Conservation (phyloP, 208 protist species). For the Acanthamoeba culbertsoni region DNA sequence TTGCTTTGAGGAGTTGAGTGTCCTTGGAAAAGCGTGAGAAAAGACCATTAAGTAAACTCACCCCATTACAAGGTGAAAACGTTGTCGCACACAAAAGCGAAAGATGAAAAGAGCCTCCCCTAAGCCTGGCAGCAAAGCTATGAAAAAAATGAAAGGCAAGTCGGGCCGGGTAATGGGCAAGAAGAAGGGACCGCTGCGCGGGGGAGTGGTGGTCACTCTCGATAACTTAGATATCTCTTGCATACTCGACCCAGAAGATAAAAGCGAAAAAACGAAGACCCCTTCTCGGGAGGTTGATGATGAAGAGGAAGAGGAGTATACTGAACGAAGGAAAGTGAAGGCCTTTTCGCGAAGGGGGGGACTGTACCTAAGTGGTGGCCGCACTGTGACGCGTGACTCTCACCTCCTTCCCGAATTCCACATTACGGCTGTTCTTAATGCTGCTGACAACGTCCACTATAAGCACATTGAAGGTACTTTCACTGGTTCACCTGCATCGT, state of each 20-base stretch:
- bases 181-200: not conserved
- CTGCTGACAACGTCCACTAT: slow-evolving; percentile 1
- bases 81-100: not conserved
- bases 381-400: slow-evolving; percentile 2
- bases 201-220: not conserved
- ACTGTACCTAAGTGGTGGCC: slow-evolving; percentile 3
- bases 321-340: not conserved
- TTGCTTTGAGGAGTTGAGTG: no score
- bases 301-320: not conserved
- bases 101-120: not conserved
- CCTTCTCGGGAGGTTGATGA: not conserved
- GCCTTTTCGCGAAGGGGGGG: not conserved
- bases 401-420: not conserved
- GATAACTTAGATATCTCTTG: not conserved
- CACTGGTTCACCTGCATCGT: not conserved
- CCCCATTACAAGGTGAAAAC: no score
- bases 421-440: not conserved
- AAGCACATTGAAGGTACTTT: not conserved
- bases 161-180: not conserved
- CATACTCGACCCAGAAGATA: not conserved
- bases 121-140: not conserved
- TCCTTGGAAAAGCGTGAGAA: no score
- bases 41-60: no score
- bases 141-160: not conserved
- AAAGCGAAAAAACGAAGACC: not conserved